Percentiles rank a stretch among this genome's conserved stretches.
phyloP scores from a whole-genome alignment of 371 early-diverging fungal species.

The Rhizomucor miehei region DNA sequence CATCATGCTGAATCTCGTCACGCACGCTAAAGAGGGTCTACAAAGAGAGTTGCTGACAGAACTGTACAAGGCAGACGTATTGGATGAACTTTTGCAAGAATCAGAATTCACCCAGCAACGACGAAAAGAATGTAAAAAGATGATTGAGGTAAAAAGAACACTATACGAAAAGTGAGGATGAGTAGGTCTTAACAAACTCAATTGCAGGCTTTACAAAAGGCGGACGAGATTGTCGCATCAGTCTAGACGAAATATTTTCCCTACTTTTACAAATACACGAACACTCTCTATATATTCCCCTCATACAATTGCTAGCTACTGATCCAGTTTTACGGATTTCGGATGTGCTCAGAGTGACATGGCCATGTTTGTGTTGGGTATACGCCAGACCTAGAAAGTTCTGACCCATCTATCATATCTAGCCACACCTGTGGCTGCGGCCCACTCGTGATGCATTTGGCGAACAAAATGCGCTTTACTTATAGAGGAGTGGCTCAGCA shows the following conservation, averaged over 20 bases:
- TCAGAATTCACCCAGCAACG: constrained; percentile 88
- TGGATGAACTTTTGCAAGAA: constrained; percentile 93
- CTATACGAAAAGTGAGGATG: constrained; percentile 21
- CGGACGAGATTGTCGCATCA: constrained; percentile 84
- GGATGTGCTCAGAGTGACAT: too few species aligned
- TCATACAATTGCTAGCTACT: too few species aligned
- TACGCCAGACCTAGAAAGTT: too few species aligned
- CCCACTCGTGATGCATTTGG: too few species aligned
- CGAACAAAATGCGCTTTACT: too few species aligned
- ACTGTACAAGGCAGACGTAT: constrained; percentile 93
- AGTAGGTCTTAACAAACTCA: constrained; percentile 4
- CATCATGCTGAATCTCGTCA: constrained; percentile 97
- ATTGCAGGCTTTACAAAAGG: constrained; percentile 77
- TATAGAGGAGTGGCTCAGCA: too few species aligned
- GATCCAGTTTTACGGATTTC: too few species aligned
- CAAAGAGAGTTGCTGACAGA: constrained; percentile 96
- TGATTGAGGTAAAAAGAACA: constrained; percentile 82
- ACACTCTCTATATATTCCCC: too few species aligned
- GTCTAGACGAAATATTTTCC: constrained; percentile 28
- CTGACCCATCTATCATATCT: too few species aligned
- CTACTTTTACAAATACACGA: too few species aligned
- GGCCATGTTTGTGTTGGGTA: too few species aligned
- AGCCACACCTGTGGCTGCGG: too few species aligned
- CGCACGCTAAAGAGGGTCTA: constrained; percentile 86
- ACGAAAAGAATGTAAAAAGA: constrained; percentile 95